A percentile compares a stretch with the other conserved stretches of the same genome.
phyloP scores from a whole-genome alignment of 768 basidiomycete species.

The Podaxis rugospora region DNA sequence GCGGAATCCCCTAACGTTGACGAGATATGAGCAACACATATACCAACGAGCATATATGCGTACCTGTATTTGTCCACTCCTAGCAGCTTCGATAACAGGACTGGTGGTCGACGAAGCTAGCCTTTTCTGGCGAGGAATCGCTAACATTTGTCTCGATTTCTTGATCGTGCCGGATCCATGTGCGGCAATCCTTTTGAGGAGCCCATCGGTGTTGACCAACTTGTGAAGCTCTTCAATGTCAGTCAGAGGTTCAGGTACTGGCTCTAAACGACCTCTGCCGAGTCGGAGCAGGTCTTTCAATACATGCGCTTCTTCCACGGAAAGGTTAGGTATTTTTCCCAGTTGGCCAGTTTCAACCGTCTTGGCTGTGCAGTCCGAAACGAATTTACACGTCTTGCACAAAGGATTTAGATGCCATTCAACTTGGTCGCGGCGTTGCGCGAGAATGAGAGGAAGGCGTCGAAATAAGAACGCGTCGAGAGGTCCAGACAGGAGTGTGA shows the following conservation, averaged over 20 bases:
- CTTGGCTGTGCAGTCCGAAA: conserved; percentile 29
- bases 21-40: conserved; percentile 1
- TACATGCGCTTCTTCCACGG: conserved; percentile 37
- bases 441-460: conserved; percentile 36
- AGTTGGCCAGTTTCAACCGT: conserved; percentile 32
- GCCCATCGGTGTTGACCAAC: conserved; percentile 24
- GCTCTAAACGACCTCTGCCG: conserved; percentile 14
- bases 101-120: conserved; percentile 19
- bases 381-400: conserved; percentile 40
- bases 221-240: conserved; percentile 48
- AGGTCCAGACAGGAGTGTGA: conserved; percentile 34
- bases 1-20: conserved; percentile 30
- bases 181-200: conserved; percentile 24
- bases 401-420: conserved; percentile 48
- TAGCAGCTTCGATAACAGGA: conserved; percentile 36
- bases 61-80: conserved; percentile 30
- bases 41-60: neutral
- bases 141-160: conserved; percentile 35
- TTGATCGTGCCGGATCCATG: conserved; percentile 33
- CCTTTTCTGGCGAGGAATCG: conserved; percentile 8
- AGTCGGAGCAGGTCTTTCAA: conserved; percentile 33
- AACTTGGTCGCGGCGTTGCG: conserved; percentile 26
- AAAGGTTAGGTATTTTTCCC: conserved; percentile 44
- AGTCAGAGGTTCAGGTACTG: conserved; percentile 17
- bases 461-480: conserved; percentile 40